These are phyloP conservation scores for Nicotiana undulata DNA, from an alignment of 257 asterid genomes.

Conservation along the genomic window DNA sequence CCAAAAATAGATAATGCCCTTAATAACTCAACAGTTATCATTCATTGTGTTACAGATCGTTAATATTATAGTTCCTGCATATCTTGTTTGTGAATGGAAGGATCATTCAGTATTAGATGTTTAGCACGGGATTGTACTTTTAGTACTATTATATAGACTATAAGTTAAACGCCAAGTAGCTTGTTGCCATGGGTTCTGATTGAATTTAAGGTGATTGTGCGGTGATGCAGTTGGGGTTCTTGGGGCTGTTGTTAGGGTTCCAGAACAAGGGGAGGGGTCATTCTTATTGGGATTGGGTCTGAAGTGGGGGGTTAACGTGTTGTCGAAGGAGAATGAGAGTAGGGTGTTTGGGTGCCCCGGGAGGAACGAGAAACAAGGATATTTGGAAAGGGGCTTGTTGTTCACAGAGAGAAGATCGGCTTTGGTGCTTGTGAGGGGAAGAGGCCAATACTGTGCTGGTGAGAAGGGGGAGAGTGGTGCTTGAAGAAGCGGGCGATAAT, in stretches of 20 bases:
- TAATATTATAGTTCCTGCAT: background rate
- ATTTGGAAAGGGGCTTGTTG: background rate
- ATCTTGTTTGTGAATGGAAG: background rate
- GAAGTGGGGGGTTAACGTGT: background rate
- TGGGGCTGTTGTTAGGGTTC: background rate
- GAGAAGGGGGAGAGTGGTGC: background rate
- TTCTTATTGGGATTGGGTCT: background rate
- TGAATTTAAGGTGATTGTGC: background rate
- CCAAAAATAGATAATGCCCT: background rate
- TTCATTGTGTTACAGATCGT: background rate
- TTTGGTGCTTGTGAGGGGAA: background rate
- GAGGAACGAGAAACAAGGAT: background rate
- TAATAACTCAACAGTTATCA: too few relatives aligned
- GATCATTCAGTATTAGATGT: background rate
- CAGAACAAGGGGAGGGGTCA: background rate
- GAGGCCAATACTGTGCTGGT: background rate
- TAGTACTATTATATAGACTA: background rate
- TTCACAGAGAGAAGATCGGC: background rate
- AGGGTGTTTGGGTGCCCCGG: background rate
- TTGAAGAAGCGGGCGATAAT: background rate
- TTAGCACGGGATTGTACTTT: background rate
- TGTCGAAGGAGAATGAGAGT: background rate
- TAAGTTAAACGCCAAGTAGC: background rate
- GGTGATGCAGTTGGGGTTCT: background rate
- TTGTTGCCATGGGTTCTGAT: background rate